A percentile compares a stretch with the other conserved stretches of the same genome.
Conservation (phyloP, 306 rosid genomes). For the Lupinus albus region DNA sequence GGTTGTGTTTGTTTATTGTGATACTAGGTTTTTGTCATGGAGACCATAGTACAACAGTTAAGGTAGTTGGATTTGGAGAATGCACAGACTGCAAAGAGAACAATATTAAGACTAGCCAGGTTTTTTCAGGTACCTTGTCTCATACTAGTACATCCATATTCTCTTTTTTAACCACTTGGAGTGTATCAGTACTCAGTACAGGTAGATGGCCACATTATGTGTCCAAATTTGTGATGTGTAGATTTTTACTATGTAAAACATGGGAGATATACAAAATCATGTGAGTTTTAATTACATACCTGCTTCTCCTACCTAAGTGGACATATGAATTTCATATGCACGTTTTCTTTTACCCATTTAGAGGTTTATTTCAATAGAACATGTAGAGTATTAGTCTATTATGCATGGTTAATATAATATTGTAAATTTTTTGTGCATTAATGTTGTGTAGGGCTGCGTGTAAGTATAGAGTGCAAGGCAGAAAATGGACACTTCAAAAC, state of each 20-base stretch:
- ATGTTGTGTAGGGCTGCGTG: slow-evolving; percentile 59
- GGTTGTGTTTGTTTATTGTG: slow-evolving; percentile 48
- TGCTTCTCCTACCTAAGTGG: background rate
- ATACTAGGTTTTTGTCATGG: slow-evolving; percentile 54
- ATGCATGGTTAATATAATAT: no score
- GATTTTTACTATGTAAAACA: background rate
- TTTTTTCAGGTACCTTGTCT: slow-evolving; percentile 66
- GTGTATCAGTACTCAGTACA: background rate
- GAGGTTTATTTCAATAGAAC: background rate
- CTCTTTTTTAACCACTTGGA: background rate
- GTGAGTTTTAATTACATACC: background rate
- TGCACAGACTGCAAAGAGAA: slow-evolving; percentile 71
- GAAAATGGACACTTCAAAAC: slow-evolving; percentile 61
- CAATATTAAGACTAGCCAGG: slow-evolving; percentile 60
- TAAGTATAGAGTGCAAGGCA: slow-evolving; percentile 73
- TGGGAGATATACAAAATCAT: background rate
- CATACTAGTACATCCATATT: slow-evolving; percentile 1
- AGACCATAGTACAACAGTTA: slow-evolving; percentile 52
- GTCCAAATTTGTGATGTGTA: background rate
- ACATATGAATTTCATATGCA: background rate
- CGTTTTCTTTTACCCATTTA: background rate
- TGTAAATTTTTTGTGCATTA: slow-evolving; percentile 13
- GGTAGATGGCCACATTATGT: background rate
- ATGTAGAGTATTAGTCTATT: no score
- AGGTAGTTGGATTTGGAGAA: slow-evolving; percentile 82